phyloP scores from a whole-genome alignment of 768 basidiomycete genomes.

The Naganishia friedmannii region DNA sequence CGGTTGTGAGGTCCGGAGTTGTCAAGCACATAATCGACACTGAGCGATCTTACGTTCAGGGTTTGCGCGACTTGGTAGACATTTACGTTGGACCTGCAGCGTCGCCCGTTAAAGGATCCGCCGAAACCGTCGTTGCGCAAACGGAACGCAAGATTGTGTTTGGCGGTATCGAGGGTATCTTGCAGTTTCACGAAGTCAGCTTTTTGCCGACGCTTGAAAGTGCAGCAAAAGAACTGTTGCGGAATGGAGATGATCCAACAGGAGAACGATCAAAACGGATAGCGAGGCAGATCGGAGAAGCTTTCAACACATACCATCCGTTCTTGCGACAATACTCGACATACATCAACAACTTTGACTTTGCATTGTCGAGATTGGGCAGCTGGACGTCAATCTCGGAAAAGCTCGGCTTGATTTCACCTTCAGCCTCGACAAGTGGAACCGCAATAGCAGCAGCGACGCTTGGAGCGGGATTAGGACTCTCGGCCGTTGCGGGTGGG shows the following conservation, averaged over 20 bases:
- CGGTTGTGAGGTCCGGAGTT: constrained; percentile 74
- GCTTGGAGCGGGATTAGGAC: constrained; percentile 35
- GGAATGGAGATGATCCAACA: constrained; percentile 62
- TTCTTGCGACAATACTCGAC: constrained; percentile 99
- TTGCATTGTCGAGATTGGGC: constrained; percentile 79
- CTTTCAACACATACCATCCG: constrained; percentile 88
- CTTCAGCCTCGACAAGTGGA: constrained; percentile 24
- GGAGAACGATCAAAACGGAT: constrained; percentile 71
- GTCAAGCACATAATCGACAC: constrained; percentile 89
- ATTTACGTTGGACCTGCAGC: constrained; percentile 89
- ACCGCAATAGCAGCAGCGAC: constrained; percentile 34
- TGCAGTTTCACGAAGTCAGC: constrained; percentile 86
- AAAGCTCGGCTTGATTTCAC: constrained; percentile 13
- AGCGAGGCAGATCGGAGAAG: constrained; percentile 76
- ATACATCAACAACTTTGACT: constrained; percentile 98
- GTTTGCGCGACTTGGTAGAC: constrained; percentile 87
- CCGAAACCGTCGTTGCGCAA: constrained; percentile 80
- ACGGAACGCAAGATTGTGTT: constrained; percentile 88
- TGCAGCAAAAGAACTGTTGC: constrained; percentile 69
- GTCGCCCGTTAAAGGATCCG: constrained; percentile 66
- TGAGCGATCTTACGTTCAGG: constrained; percentile 89
- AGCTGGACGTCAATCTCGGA: constrained; percentile 62
- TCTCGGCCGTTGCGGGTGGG: constrained; percentile 29
- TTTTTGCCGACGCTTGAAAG: constrained; percentile 86
- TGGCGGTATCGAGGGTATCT: constrained; percentile 79